Evolutionary conservation across 805 yeast genomes (phyloP).

Genomic region (Kodamaea kaohsiungensis): DNA sequence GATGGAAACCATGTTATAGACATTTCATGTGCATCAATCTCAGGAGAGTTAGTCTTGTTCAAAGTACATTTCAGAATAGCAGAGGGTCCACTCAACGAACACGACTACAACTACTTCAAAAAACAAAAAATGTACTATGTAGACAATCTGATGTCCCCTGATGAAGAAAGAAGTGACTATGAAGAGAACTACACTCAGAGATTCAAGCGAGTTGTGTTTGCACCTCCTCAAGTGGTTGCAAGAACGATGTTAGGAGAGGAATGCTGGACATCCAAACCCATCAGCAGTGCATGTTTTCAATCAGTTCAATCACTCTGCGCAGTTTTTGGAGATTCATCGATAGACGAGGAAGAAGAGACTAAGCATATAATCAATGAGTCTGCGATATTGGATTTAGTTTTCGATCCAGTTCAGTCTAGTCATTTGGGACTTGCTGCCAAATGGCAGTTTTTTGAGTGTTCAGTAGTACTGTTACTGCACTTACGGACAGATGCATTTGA

Average conservation of each 20-base stretch:
- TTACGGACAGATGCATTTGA: constrained; percentile 9
- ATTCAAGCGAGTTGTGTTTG: constrained; percentile 26
- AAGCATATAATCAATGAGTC: constrained; percentile 43
- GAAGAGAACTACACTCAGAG: neutral
- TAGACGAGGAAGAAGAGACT: constrained; percentile 30
- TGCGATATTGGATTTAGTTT: constrained; percentile 34
- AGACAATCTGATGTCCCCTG: constrained; percentile 23
- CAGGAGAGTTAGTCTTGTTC: constrained; percentile 46
- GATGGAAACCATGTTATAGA: constrained; percentile 25
- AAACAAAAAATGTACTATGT: constrained; percentile 22
- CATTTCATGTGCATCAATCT: constrained; percentile 45
- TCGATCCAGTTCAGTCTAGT: constrained; percentile 31
- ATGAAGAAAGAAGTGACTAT: neutral
- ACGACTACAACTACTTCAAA: constrained; percentile 14
- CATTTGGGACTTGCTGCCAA: constrained; percentile 30
- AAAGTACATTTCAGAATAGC: constrained; percentile 28
- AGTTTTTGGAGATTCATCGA: constrained; percentile 47
- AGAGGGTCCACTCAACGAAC: constrained; percentile 24
- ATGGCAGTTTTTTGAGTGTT: constrained; percentile 36
- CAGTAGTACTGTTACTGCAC: constrained; percentile 1
- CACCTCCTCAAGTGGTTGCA: constrained; percentile 26
- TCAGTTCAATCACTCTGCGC: constrained; percentile 50
- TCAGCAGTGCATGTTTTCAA: constrained; percentile 44
- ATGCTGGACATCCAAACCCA: constrained; percentile 54
- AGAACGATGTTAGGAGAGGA: constrained; percentile 37